Base-by-base conservation (phyloP, 176 grass and related monocot genomes). In the Lolium perenne region DNA sequence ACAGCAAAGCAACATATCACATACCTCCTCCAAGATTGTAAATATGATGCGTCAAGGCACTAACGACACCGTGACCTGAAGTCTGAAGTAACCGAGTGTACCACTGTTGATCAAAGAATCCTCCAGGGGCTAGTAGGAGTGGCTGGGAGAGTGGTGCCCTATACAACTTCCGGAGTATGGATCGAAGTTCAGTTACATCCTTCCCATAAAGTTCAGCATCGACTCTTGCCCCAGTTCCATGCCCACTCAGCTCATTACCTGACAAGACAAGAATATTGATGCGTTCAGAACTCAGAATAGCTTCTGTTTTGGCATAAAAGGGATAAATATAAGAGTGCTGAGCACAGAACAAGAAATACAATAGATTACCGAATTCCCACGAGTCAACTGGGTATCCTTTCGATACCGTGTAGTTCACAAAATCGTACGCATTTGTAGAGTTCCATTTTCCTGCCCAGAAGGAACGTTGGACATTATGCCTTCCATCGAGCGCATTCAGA, bases 41-140 rank as follows among this genome's bases (percentile, higher is more conserved):
- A 51, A 95, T 84, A 80, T 95, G 94, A 85, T 95, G 91, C 12
- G 94, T 91, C 82, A 95, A 85, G 26, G 83, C 91, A 86, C 81
- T 79, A 66, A 95, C 86, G 57, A 88, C 87, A 80, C 85, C 86
- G 25, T 61, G 71, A 76, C 91, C 91, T 71, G 94, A 93, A 85
- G 83, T 86, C 78, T 91, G 72, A 87, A 95, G 86, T 85, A 95
- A 82, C 67, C 87, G 84, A 48, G 89, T 80, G 83, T 93, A 95
- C 94, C 94, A 95, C n/a, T 93, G 89, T 46, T 87, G 91, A 91
- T 95, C 91, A 89, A 93, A 95, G 82, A 95, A 93, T 83, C 94
- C 94, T 85, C 94, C 94, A n/a, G 94, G 94, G 16, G 89, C 94
- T 86, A 95, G 77, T 9, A 95, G 23, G n/a, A 87, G 71, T 71